phyloP scores from a whole-genome alignment of 73 alveolate species.

The Tetrahymena borealis region DNA sequence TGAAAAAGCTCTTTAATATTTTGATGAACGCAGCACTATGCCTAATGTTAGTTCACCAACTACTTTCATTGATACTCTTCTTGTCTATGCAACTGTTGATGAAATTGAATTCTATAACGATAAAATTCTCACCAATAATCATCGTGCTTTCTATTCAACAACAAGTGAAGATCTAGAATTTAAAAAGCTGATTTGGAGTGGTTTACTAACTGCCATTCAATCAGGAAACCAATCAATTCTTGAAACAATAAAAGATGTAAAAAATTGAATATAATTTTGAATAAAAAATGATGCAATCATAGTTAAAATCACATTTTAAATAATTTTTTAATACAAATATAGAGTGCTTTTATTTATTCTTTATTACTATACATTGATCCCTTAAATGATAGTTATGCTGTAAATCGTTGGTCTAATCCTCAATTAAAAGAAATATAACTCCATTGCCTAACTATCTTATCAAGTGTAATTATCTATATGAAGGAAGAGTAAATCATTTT shows the following conservation, averaged over 20 bases:
- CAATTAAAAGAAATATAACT: constrained; percentile 85
- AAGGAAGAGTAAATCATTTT: constrained; percentile 28
- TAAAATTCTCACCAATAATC: constrained; percentile 47
- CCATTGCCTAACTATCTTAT: constrained; percentile 57
- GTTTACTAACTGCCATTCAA: constrained; percentile 52
- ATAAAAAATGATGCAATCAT: no score
- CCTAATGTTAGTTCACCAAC: constrained; percentile 47
- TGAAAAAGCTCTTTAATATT: constrained; percentile 77
- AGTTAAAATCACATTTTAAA: no score
- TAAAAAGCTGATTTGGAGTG: constrained; percentile 88
- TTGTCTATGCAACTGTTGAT: constrained; percentile 87
- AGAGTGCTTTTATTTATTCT: constrained; percentile 75
- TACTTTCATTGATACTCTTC: constrained; percentile 79
- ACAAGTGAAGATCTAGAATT: constrained; percentile 95
- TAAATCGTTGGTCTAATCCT: constrained; percentile 91
- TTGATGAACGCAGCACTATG: constrained; percentile 63
- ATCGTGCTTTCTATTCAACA: constrained; percentile 80
- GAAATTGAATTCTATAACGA: constrained; percentile 65
- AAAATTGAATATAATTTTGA: no score
- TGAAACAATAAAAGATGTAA: constrained; percentile 29
- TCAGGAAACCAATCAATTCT: constrained; percentile 32
- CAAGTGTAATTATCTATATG: constrained; percentile 24
- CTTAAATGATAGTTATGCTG: constrained; percentile 59
- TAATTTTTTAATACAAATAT: constrained; percentile 9
- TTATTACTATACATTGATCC: constrained; percentile 90